Conservation (phyloP, 352 stramenopile genomes). For the Phytophthora litchii region DNA sequence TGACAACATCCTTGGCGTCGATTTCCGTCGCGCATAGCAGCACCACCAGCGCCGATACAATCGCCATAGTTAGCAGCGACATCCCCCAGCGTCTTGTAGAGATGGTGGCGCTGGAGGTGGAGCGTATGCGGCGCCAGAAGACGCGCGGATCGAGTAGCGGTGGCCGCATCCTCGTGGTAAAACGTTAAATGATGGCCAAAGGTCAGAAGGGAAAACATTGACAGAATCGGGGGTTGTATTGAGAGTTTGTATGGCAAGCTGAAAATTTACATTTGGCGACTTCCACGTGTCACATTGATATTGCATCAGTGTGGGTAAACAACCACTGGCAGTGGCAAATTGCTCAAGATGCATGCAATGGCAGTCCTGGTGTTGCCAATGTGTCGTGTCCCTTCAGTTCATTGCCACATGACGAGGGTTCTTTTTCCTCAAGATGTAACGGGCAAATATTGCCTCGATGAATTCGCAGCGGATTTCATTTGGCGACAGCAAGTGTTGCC, state of each 20-base stretch:
- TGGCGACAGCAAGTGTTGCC: too few relatives aligned
- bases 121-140: neutral
- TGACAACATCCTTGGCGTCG: conserved; percentile 28
- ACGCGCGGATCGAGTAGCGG: conserved; percentile 7
- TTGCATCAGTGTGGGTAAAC: neutral
- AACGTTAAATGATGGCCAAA: conserved; percentile 25
- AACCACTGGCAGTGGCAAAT: too few relatives aligned
- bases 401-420: too few relatives aligned
- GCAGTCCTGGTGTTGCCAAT: too few relatives aligned
- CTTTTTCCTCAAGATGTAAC: too few relatives aligned
- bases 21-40: conserved; percentile 10
- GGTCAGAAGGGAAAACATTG: conserved; percentile 3
- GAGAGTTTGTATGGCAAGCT: neutral
- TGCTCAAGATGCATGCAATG: too few relatives aligned
- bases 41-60: conserved; percentile 4
- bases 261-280: too few relatives aligned
- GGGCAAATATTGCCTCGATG: too few relatives aligned
- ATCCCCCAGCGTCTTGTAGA: neutral
- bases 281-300: conserved; percentile 1
- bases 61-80: conserved; percentile 1
- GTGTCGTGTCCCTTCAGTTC: too few relatives aligned
- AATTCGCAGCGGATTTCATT: too few relatives aligned
- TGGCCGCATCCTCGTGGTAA: conserved; percentile 20
- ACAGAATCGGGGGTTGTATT: neutral
- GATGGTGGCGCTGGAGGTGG: neutral